Base-by-base conservation (phyloP, 441 rosid species). In the Populus hybrid region DNA sequence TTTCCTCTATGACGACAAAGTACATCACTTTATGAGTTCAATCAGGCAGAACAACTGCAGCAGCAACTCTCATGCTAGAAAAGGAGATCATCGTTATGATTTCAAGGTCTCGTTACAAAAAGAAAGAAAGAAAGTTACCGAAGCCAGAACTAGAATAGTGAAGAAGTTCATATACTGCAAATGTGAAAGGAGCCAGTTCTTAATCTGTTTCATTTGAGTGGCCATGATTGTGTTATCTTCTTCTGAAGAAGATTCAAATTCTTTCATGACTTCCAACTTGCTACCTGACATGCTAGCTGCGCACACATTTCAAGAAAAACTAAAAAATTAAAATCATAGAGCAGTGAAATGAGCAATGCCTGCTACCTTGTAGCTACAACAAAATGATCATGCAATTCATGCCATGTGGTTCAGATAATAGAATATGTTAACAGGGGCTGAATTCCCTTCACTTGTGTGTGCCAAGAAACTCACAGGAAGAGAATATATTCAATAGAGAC, bases 61-160 rank as follows among this genome's bases (percentile, higher is more conserved):
- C 57, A 14, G 57, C 57, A 46, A 46, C 57, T 46, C 57, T 46
- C 57, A 46, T 46, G 57, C 57, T 46, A 14, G 57, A 0, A 14
- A 46, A 46, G 57, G 57, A 46, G 57, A 46, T 46, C 2, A 46
- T 1, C 19, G 0, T 12, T 46, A 46, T 46, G 57, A 46, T 46
- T 46, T 6, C 1, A 46, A 46, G 57, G 57, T 14, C 57, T 46
- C 2, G 1, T 16, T 12, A 14, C 2, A 46, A 46, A 46, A 46
- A 1, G 19, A 46, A 14, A 46, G 50, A 42, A 18, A 46, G 57
- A 46, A 14, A 46, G 57, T 46, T 46, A 94, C 98, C 85, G 98
- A 94, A 82, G 98, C 98, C 73, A 95, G 99, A 76, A 89, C 81
- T 82, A 95, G 86, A 74, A 95, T 92, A 19, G 98, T 92, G 81